These are phyloP conservation scores for Botrytis paeoniae DNA, from an alignment of 2,329 filamentous ascomycete genomes.

Conservation along the genomic window DNA sequence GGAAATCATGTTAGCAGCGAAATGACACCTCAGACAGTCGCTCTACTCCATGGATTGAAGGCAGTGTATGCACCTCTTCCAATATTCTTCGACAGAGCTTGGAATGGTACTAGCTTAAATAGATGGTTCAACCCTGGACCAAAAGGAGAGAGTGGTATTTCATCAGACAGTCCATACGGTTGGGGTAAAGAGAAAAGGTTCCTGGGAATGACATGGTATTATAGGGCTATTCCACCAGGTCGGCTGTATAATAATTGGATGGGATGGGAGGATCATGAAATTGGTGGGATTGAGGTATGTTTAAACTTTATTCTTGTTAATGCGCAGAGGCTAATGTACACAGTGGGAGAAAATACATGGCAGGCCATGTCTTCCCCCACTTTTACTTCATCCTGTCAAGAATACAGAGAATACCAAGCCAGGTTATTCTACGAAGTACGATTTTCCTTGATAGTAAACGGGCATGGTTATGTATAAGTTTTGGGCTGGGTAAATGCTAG, in stretches of 20 bases:
- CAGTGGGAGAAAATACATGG: conserved; percentile 56
- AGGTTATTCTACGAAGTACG: conserved; percentile 1
- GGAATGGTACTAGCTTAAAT: conserved; percentile 53
- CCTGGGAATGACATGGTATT: conserved; percentile 60
- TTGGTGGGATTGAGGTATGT: conserved; percentile 47
- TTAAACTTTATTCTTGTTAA: neutral
- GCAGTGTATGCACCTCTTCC: conserved; percentile 76
- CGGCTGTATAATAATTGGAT: conserved; percentile 62
- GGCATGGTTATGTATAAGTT: neutral
- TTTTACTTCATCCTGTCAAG: conserved; percentile 60
- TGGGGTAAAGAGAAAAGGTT: conserved; percentile 58
- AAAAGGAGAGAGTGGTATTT: conserved; percentile 51
- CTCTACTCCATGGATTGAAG: conserved; percentile 75
- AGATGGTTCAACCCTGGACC: conserved; percentile 60
- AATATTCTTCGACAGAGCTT: conserved; percentile 74
- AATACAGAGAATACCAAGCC: conserved; percentile 45
- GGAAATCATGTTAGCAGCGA: conserved; percentile 77
- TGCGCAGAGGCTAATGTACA: neutral
- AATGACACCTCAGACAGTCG: conserved; percentile 72
- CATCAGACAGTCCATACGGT: conserved; percentile 52
- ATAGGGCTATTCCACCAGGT: conserved; percentile 54
- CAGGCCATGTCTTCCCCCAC: conserved; percentile 55
- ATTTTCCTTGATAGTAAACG: neutral
- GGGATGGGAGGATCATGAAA: conserved; percentile 54
- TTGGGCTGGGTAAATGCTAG: neutral